Base-by-base conservation (phyloP, 768 basidiomycete species). In the Amanita polypyramis region DNA sequence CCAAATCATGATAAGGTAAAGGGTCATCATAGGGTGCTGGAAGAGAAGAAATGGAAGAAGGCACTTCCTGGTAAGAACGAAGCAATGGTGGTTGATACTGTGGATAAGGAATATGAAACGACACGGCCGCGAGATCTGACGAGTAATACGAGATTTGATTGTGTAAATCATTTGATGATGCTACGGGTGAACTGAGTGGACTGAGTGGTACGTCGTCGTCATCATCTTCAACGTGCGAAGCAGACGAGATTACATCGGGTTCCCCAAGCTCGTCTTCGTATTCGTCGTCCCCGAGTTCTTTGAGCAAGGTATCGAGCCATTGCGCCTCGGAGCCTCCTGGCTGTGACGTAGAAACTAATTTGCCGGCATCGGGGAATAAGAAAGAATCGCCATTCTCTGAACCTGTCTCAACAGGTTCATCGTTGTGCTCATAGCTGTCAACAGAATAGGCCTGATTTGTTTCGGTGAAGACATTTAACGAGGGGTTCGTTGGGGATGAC, bases 271-370 rank as follows among this genome's bases (percentile, higher is more conserved):
- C 65, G 53, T 83, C 80, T 47, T 85, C 79, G 37, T 84, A 80
- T 43, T 82, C 80, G 50, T 77, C 81, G 59, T 85, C 84, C 52
- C 73, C 77, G 27, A 91, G 73, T 8, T 74, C 75, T 67, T 89
- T 82, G 55, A 90, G 62, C 46, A 91, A 67, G 32, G 86, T 84
- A 63, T 90, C 84, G 44, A 91, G 74, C 88, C 88, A 91, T 57
- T 80, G 74, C 45, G 79, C 79, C 64, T 92, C 87, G 14, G 82
- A 80, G 54, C 36, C 55, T 43, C 29, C 56, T 58, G 56, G 66
- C 62, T 45, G 69, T 47, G 36, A 60, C 51, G 51, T 54, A 61
- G 52, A 63, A 55, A 43, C 58, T 55, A 74, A 68, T 51, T 76
- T 73, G 62, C 74, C 76, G 49, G 77, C 81, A 62, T 87, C 85